Conservation (phyloP, 1,139 yeast genomes). For the Magnusiomyces paraingens region DNA sequence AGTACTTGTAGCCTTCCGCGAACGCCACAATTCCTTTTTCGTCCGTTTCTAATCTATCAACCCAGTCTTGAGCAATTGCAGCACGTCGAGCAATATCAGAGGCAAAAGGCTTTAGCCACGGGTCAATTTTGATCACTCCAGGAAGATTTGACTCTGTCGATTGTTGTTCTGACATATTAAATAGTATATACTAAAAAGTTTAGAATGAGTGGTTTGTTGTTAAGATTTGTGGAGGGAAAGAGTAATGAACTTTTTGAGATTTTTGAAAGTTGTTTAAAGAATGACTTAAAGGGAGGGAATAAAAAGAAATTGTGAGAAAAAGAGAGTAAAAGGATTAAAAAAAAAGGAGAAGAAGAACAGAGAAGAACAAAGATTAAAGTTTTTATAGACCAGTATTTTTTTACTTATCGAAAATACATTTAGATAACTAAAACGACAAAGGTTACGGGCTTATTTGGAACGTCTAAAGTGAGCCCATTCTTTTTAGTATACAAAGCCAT, state of each 20-base stretch:
- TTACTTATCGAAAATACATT: not conserved
- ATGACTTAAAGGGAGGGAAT: not conserved
- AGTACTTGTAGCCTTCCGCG: conserved; percentile 55
- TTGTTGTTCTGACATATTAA: conserved; percentile 4
- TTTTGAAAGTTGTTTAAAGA: not conserved
- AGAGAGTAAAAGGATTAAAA: not conserved
- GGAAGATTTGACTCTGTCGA: conserved; percentile 7
- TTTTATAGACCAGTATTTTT: not conserved
- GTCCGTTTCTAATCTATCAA: conserved; percentile 38
- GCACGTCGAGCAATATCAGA: conserved; percentile 51
- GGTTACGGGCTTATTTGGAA: no score
- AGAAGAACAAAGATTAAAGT: not conserved
- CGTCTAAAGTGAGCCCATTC: no score
- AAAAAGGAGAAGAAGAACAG: not conserved
- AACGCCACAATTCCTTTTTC: conserved; percentile 48
- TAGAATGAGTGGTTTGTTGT: not conserved
- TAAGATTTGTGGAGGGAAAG: not conserved
- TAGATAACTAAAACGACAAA: no score
- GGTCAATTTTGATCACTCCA: conserved; percentile 56
- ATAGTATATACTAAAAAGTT: not conserved
- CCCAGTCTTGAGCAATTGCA: conserved; percentile 52
- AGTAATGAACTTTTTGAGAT: not conserved
- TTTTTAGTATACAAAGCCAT: no score
- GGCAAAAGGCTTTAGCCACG: conserved; percentile 82
- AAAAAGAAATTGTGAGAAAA: not conserved